Percentiles rank a stretch among this genome's conserved stretches.
These are phyloP conservation scores for Volvox africanus DNA, from an alignment of 139 green algal species.

Conservation along the genomic window DNA sequence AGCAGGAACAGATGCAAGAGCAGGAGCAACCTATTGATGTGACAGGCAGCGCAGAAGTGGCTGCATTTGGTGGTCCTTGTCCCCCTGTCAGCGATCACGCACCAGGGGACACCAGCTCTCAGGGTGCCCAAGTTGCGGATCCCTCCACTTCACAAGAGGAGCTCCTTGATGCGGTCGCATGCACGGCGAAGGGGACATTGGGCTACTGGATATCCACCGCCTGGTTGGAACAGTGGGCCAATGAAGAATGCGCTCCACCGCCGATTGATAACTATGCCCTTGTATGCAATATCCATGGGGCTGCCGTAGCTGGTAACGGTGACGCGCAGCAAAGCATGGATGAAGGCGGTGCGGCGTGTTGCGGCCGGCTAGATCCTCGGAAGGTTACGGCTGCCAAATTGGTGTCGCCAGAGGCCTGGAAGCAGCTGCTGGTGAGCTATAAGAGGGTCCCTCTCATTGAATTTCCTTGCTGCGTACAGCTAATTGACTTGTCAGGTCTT, in stretches of 20 bases:
- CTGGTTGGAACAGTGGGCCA: slow-evolving; percentile 65
- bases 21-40: neutral
- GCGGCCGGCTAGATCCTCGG: slow-evolving; percentile 59
- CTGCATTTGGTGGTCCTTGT: neutral
- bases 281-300: slow-evolving; percentile 66
- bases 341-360: neutral
- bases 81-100: neutral
- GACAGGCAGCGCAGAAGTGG: neutral
- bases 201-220: slow-evolving; percentile 39
- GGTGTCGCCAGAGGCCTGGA: slow-evolving; percentile 51
- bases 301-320: neutral
- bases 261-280: slow-evolving; percentile 70
- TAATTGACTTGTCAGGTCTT: too few species aligned
- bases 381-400: slow-evolving; percentile 50
- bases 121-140: neutral
- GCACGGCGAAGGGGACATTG: neutral
- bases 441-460: too few species aligned
- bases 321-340: too few species aligned
- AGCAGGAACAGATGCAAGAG: neutral
- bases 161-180: neutral
- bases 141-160: neutral
- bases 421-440: slow-evolving; percentile 42
- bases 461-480: too few species aligned
- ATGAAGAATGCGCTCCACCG: slow-evolving; percentile 6
- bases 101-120: neutral